Evolutionary conservation across 2,329 filamentous ascomycete genomes (phyloP).

Genomic region (Cryphonectria parasitica): DNA sequence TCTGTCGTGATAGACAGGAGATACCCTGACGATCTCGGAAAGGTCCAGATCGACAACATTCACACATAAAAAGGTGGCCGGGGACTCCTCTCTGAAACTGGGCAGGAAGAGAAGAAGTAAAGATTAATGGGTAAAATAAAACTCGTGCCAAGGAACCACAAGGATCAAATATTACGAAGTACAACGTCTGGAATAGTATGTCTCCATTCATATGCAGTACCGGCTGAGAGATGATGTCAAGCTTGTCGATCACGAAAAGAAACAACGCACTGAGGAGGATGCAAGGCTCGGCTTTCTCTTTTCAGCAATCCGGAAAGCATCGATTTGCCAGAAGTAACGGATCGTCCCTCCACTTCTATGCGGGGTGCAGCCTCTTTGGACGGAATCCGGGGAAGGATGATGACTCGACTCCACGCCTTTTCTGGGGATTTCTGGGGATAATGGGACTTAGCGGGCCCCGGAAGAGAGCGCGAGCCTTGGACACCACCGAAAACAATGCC

Average conservation of each 20-base stretch:
- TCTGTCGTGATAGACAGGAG: neutral
- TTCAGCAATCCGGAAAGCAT: neutral
- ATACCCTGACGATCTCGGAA: neutral
- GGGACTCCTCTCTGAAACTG: neutral
- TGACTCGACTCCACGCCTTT: neutral
- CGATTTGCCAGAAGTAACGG: neutral
- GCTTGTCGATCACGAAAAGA: neutral
- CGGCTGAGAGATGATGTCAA: neutral
- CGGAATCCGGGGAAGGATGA: neutral
- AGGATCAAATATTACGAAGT: neutral
- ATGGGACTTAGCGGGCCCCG: neutral
- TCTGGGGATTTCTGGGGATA: neutral
- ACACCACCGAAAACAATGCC: neutral
- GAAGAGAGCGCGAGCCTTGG: neutral
- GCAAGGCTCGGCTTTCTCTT: neutral
- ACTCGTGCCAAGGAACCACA: neutral
- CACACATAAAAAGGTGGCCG: neutral
- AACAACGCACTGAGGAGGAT: neutral
- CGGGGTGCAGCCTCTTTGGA: conserved; percentile 12
- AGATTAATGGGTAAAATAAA: no score
- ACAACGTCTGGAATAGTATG: neutral
- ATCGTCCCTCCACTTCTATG: neutral
- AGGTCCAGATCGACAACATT: neutral
- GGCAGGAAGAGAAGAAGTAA: neutral
- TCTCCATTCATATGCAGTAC: neutral